Evolutionary conservation across 495 filamentous ascomycete genomes (phyloP), one percentile per base, ranked within the genome.

Genomic region (Xylaria venustula): DNA sequence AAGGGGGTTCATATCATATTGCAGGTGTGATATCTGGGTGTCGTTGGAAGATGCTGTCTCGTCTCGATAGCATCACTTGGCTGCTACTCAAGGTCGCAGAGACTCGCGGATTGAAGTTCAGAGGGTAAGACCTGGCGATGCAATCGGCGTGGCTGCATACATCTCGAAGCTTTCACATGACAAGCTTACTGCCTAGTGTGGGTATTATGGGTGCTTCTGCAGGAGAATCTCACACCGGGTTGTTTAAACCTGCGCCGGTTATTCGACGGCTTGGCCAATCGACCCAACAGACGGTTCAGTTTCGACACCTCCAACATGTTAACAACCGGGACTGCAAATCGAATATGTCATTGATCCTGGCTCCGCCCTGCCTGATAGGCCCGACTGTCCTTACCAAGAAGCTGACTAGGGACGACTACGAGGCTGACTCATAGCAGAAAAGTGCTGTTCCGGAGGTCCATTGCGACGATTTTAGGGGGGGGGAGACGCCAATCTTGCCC

Each of bases 221-320:
- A 62, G 64, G 60, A n/a, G 62, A 63, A 52, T 71, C 69, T 71
- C 64, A 71, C 68, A 71, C 69, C 66, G 66, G 62, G 37, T 65
- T 58, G 59, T 67, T 66, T 60, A 66, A 66, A 64, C 62, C 64
- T 63, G 12, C 52, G 62, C 66, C 66, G 67, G 64, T 65, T 69
- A 67, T 62, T 58, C 49, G 58, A 44, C 41, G 22, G 17, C 42
- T 41, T 52, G 46, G 54, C 68, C 66, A 71, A 71, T 71, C 54
- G 64, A 53, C 60, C 56, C 8, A 17, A 17, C 14, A 36, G 37
- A 22, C 20, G 54, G 25, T 36, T 48, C 41, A 61, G 28, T 61
- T 19, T 61, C 49, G 40, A 20, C 17, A 26, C 30, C 23, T 36
- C 58, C 40, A 41, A 52, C 40, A 40, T 40, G 40, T 60, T 30